A percentile compares a stretch with the other conserved stretches of the same genome.
phyloP scores from a whole-genome alignment of 73 alveolate species.

The Symbiodinium pilosum region DNA sequence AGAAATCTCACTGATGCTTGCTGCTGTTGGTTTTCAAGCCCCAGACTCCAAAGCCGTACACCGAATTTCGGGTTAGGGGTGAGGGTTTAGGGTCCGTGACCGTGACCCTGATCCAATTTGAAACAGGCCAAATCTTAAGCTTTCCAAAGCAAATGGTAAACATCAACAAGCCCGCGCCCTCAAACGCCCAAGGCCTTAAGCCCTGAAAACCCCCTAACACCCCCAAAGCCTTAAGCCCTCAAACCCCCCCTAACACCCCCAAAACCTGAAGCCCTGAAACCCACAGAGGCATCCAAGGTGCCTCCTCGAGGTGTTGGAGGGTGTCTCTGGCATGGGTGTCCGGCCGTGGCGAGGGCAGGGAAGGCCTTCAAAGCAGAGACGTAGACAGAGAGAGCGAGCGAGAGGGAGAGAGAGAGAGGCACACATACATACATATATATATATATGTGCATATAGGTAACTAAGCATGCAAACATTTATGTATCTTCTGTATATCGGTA shows the following conservation, averaged over 20 bases:
- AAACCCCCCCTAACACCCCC: not conserved
- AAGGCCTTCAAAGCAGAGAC: no score
- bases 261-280: not conserved
- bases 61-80: no score
- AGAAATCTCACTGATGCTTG: no score
- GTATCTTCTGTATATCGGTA: not conserved
- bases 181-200: no score
- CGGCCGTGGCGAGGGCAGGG: slow-evolving; percentile 8
- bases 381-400: not conserved
- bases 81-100: no score
- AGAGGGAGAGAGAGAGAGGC: no score
- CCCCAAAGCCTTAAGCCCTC: not conserved
- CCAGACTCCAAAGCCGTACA: no score
- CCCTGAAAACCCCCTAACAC: not conserved
- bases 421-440: not conserved
- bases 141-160: no score
- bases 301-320: not conserved
- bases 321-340: not conserved
- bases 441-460: not conserved
- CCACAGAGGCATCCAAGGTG: not conserved
- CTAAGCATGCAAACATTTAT: not conserved
- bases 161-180: no score
- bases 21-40: no score
- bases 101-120: no score
- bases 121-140: no score